phyloP scores from a whole-genome alignment of 2,329 filamentous ascomycete species.

The Neophaeococcomyces mojaviensis region DNA sequence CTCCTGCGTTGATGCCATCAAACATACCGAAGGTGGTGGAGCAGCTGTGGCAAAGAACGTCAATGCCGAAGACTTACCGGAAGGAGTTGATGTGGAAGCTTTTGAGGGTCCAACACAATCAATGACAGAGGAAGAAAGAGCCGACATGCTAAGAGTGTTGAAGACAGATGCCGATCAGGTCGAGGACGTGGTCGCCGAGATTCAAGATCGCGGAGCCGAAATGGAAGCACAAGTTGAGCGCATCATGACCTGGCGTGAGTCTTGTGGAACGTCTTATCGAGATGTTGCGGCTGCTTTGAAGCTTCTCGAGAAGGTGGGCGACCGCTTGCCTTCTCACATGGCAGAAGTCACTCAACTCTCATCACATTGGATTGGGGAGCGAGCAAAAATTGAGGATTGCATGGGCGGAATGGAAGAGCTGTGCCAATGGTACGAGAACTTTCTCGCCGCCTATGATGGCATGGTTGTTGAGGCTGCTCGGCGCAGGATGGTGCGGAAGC shows the following conservation, averaged over 20 bases:
- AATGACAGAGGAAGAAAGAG: slow-evolving; percentile 66
- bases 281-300: slow-evolving; percentile 55
- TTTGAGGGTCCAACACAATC: slow-evolving; percentile 53
- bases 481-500: slow-evolving; percentile 63
- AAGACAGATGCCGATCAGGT: slow-evolving; percentile 49
- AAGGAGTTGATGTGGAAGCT: slow-evolving; percentile 32
- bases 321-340: slow-evolving; percentile 51
- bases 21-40: slow-evolving; percentile 76
- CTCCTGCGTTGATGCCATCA: slow-evolving; percentile 82
- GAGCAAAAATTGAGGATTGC: slow-evolving; percentile 58
- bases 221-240: slow-evolving; percentile 66
- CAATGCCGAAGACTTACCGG: slow-evolving; percentile 42
- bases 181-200: slow-evolving; percentile 56
- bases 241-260: slow-evolving; percentile 57
- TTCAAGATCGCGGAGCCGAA: slow-evolving; percentile 65
- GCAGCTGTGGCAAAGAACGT: slow-evolving; percentile 60
- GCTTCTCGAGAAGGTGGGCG: slow-evolving; percentile 60
- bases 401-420: slow-evolving; percentile 71
- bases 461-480: slow-evolving; percentile 77
- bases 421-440: slow-evolving; percentile 77
- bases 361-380: slow-evolving; percentile 64
- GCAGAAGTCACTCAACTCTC: slow-evolving; percentile 41
- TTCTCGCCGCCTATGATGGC: slow-evolving; percentile 74
- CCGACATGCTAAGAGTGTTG: slow-evolving; percentile 77
- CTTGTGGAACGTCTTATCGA: slow-evolving; percentile 48